Evolutionary conservation across 352 stramenopile genomes (phyloP).

Genomic region (Proteromonas lacertae): DNA sequence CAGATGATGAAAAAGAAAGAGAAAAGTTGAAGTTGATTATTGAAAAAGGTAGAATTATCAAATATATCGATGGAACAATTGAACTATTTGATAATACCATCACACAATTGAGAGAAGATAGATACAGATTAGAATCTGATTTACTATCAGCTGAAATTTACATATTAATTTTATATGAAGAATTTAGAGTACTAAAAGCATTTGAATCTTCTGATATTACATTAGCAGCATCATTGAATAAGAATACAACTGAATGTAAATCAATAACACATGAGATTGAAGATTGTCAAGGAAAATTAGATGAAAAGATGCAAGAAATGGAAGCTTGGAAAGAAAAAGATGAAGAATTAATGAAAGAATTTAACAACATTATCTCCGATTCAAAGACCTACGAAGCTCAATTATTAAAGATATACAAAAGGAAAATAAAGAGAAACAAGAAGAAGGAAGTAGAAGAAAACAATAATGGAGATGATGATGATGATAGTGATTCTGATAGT

Average conservation of each 20-base stretch:
- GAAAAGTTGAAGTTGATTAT: constrained; percentile 13
- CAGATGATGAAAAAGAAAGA: no score
- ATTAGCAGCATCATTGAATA: constrained; percentile 31
- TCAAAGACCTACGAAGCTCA: constrained; percentile 22
- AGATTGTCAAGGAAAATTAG: constrained; percentile 28
- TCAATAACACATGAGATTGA: constrained; percentile 38
- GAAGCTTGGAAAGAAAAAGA: constrained; percentile 29
- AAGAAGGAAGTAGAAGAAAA: constrained; percentile 16
- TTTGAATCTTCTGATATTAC: constrained; percentile 55
- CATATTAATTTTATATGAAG: constrained; percentile 32
- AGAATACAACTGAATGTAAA: constrained; percentile 36
- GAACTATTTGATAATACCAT: constrained; percentile 38
- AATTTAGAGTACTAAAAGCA: constrained; percentile 40
- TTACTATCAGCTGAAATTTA: constrained; percentile 48
- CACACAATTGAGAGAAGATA: constrained; percentile 36
- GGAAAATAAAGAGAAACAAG: constrained; percentile 50
- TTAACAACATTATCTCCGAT: constrained; percentile 5
- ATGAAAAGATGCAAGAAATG: constrained; percentile 28
- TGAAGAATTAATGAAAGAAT: constrained; percentile 9
- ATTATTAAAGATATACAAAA: constrained; percentile 47
- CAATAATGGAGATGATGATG: constrained; percentile 29
- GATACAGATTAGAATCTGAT: constrained; percentile 28
- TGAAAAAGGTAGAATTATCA: constrained; percentile 26
- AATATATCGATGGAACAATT: constrained; percentile 24
- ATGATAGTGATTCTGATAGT: no score